Percentiles rank a stretch among this genome's conserved stretches.
phyloP scores from a whole-genome alignment of 345 rosid genomes.

The Durio zibethinus region DNA sequence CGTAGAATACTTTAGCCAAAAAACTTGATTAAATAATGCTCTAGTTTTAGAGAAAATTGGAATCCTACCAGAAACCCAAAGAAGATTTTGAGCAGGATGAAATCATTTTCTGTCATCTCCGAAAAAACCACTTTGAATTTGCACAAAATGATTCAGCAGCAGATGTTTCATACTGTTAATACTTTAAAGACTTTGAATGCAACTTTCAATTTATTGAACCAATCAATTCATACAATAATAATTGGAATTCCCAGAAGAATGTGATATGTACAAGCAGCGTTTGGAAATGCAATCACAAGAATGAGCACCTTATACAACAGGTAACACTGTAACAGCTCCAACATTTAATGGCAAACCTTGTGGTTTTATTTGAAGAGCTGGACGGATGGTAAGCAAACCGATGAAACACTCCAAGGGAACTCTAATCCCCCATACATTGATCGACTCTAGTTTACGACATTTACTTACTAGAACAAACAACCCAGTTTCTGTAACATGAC shows the following conservation, averaged over 20 bases:
- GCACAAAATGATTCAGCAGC: no score
- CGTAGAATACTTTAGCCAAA: not conserved
- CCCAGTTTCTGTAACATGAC: conserved; percentile 77
- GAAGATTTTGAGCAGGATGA: not conserved
- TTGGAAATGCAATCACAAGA: conserved; percentile 1
- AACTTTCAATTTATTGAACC: not conserved
- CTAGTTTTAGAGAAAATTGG: not conserved
- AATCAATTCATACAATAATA: not conserved
- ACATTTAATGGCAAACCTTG: conserved; percentile 31
- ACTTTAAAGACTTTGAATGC: not conserved
- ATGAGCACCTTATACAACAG: conserved; percentile 32
- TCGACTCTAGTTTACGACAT: conserved; percentile 66
- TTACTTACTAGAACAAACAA: conserved; percentile 57
- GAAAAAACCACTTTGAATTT: no score
- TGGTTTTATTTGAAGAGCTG: conserved; percentile 71
- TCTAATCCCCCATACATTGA: conserved; percentile 88
- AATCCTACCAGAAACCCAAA: not conserved
- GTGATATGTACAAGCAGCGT: not conserved
- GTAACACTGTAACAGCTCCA: conserved; percentile 36
- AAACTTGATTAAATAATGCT: not conserved
- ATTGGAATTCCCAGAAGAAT: not conserved
- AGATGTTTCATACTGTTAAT: no score
- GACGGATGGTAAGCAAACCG: conserved; percentile 58
- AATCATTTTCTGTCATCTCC: not conserved
- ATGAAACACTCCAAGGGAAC: conserved; percentile 65